phyloP scores from a whole-genome alignment of 495 filamentous ascomycete species.

The Daldinia concentrica region DNA sequence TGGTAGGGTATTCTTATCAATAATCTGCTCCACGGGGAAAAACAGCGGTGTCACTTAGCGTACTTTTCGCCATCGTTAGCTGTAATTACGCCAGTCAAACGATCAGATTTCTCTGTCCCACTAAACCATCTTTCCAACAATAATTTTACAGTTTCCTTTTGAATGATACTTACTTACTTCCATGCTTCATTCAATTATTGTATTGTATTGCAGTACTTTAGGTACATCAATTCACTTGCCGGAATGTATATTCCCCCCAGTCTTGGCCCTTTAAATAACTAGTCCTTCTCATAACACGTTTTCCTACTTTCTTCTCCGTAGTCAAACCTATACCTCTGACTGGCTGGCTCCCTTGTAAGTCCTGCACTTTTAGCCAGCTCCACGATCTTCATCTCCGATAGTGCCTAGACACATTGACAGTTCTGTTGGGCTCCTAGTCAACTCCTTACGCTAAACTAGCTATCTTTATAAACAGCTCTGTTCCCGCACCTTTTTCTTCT shows the following conservation, averaged over 20 bases:
- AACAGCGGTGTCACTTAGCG: conserved; percentile 40
- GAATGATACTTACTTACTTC: neutral
- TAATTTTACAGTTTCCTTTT: conserved; percentile 1
- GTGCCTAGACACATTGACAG: conserved; percentile 13
- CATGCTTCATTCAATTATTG: conserved; percentile 6
- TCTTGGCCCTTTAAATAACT: conserved; percentile 25
- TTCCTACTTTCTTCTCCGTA: neutral
- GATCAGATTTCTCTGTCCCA: conserved; percentile 34
- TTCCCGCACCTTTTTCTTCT: conserved; percentile 17
- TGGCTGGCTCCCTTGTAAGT: conserved; percentile 23
- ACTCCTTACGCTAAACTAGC: neutral
- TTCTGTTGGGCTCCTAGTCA: conserved; percentile 6
- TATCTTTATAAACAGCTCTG: conserved; percentile 8
- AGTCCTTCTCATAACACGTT: neutral
- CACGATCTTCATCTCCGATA: conserved; percentile 40
- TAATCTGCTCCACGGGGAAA: conserved; percentile 33
- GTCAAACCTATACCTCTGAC: conserved; percentile 10
- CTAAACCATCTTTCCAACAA: conserved; percentile 14
- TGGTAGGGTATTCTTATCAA: conserved; percentile 40
- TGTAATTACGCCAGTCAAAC: conserved; percentile 38
- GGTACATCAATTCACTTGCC: too few relatives aligned
- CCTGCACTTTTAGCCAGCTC: conserved; percentile 35
- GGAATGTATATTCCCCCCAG: conserved; percentile 3
- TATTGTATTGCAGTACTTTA: too few relatives aligned
- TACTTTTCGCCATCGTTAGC: conserved; percentile 38